These are phyloP conservation scores for Erigeron canadensis DNA, from an alignment of 129 eudicot species.

Conservation along the genomic window DNA sequence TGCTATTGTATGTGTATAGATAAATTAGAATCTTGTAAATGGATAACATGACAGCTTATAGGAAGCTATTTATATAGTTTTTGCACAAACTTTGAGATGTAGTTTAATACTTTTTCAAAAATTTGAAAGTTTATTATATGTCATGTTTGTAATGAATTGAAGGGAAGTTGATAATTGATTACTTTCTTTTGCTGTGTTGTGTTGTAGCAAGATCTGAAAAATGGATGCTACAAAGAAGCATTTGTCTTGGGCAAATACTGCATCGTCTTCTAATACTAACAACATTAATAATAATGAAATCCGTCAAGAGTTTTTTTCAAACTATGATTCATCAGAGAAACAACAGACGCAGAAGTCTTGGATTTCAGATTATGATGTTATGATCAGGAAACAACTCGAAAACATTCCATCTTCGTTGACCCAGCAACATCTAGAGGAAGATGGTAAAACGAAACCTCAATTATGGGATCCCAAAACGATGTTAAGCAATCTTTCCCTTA, in stretches of 20 bases:
- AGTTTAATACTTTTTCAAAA: not conserved
- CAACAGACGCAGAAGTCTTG: constrained; percentile 48
- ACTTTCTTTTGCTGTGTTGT: not conserved
- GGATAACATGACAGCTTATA: no score
- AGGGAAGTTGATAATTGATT: not conserved
- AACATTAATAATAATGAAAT: constrained; percentile 12
- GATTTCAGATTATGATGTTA: constrained; percentile 38
- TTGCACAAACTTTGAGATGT: no score
- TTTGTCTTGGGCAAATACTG: constrained; percentile 39
- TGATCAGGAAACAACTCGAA: constrained; percentile 43
- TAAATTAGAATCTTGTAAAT: no score
- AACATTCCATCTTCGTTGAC: constrained; percentile 24
- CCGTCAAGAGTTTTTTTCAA: constrained; percentile 30
- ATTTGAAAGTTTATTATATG: not conserved
- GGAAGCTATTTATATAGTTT: no score
- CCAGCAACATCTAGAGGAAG: constrained; percentile 40
- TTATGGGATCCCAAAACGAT: constrained; percentile 84
- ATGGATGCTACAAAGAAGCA: constrained; percentile 63
- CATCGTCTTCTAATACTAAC: constrained; percentile 21
- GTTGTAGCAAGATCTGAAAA: constrained; percentile 29
- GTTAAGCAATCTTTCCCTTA: constrained; percentile 69
- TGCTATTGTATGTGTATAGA: no score
- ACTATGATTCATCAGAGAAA: constrained; percentile 19
- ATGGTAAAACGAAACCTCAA: constrained; percentile 31
- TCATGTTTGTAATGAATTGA: not conserved